Evolutionary conservation across 129 eudicot genomes (phyloP).

Genomic region (Gnaphalium uliginosum): DNA sequence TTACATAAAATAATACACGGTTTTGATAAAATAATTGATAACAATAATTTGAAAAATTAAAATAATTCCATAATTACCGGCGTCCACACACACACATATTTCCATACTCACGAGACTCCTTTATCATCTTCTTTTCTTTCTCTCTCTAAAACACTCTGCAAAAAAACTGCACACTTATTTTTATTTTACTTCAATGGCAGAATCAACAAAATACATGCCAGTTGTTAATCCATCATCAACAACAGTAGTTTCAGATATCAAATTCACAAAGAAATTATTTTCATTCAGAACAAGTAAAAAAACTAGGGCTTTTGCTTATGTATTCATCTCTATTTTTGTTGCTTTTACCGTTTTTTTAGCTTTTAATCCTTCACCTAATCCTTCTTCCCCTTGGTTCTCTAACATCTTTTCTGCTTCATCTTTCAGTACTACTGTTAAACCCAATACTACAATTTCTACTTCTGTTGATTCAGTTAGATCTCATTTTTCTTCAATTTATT

Average conservation of each 20-base stretch:
- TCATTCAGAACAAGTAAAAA: constrained; percentile 43
- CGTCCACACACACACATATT: constrained; percentile 3
- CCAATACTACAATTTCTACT: constrained; percentile 20
- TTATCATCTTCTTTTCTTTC: constrained; percentile 11
- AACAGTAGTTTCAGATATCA: constrained; percentile 49
- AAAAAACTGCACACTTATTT: too few species aligned
- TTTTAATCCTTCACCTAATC: constrained; percentile 55
- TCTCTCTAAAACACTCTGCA: constrained; percentile 14
- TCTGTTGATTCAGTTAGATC: constrained; percentile 46
- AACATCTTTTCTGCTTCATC: constrained; percentile 40
- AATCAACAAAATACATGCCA: constrained; percentile 62
- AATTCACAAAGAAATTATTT: constrained; percentile 30
- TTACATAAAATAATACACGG: too few species aligned
- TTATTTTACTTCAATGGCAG: constrained; percentile 47
- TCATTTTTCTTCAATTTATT: constrained; percentile 49
- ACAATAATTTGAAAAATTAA: neutral
- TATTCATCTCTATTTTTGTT: constrained; percentile 51
- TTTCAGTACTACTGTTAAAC: constrained; percentile 15
- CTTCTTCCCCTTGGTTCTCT: constrained; percentile 75
- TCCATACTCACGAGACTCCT: constrained; percentile 17
- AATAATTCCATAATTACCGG: neutral
- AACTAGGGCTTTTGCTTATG: constrained; percentile 51
- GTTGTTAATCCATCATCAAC: constrained; percentile 35
- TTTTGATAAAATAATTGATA: neutral
- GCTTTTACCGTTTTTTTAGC: constrained; percentile 68